phyloP scores from a whole-genome alignment of 1,284 basidiomycete species.

The Caloboletus firmus region DNA sequence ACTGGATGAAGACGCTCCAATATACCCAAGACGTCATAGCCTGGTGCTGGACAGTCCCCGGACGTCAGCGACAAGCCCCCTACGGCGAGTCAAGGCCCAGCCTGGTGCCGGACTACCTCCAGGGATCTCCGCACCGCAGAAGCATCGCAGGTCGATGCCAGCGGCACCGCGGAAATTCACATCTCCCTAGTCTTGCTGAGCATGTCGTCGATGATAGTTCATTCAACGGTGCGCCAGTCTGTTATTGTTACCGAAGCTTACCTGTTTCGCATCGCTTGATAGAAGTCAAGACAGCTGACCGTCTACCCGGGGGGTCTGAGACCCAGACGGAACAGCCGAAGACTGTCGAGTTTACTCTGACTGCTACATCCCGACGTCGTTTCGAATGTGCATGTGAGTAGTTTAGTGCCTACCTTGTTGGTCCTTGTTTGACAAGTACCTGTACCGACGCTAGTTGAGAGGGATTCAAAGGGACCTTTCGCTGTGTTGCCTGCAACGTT shows the following conservation, averaged over 20 bases:
- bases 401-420: background rate
- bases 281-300: constrained; percentile 12
- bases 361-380: no score
- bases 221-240: constrained; percentile 8
- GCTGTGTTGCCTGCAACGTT: background rate
- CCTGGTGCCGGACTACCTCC: constrained; percentile 5
- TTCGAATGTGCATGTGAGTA: background rate
- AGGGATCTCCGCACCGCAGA: background rate
- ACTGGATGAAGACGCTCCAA: constrained; percentile 9
- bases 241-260: constrained; percentile 7
- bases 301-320: constrained; percentile 15
- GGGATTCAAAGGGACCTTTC: background rate
- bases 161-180: constrained; percentile 9
- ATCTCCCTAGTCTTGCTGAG: background rate
- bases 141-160: constrained; percentile 12
- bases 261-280: background rate
- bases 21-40: background rate
- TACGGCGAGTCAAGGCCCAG: no score
- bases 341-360: background rate
- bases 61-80: no score
- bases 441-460: background rate
- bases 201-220: background rate
- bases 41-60: no score
- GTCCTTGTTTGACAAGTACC: background rate
- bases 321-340: constrained; percentile 11